These are phyloP conservation scores for Gnomoniopsis sp. DNA, from an alignment of 2,329 filamentous ascomycete species.

Conservation along the genomic window DNA sequence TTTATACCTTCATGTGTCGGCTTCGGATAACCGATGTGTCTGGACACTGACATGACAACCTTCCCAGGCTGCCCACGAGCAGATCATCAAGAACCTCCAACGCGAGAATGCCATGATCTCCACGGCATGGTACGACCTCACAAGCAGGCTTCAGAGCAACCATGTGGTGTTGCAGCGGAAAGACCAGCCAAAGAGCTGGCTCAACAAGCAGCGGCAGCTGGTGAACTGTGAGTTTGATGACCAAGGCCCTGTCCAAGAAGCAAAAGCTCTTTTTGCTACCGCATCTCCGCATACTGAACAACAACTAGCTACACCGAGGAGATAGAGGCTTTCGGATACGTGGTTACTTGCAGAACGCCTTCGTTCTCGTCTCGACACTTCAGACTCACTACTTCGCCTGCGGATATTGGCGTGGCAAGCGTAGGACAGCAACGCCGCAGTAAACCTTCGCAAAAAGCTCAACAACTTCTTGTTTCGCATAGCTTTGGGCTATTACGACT, in stretches of 20 bases:
- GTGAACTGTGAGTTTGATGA: slow-evolving; percentile 59
- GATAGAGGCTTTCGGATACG: slow-evolving; percentile 37
- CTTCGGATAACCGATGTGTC: not conserved
- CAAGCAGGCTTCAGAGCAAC: slow-evolving; percentile 75
- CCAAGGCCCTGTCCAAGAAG: not conserved
- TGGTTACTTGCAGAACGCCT: slow-evolving; percentile 17
- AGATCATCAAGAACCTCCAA: slow-evolving; percentile 65
- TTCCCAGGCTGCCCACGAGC: slow-evolving; percentile 46
- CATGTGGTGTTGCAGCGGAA: slow-evolving; percentile 74
- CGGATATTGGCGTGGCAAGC: not conserved
- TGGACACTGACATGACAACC: slow-evolving; percentile 6
- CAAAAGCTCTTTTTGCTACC: not conserved
- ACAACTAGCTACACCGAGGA: slow-evolving; percentile 40
- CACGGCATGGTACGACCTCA: slow-evolving; percentile 84
- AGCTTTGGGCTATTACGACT: slow-evolving; percentile 1
- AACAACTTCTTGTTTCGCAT: not conserved
- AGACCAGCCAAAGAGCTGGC: slow-evolving; percentile 76
- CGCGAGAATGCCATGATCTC: slow-evolving; percentile 76
- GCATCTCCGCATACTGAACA: not conserved
- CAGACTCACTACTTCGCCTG: not conserved
- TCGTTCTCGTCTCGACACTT: not conserved
- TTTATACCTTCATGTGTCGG: not conserved
- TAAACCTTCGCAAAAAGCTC: not conserved
- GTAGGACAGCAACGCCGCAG: not conserved
- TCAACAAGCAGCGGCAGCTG: slow-evolving; percentile 76